Evolutionary conservation across 257 asterid genomes (phyloP), one percentile per base, ranked within the genome.

Genomic region (Verbena officinalis): DNA sequence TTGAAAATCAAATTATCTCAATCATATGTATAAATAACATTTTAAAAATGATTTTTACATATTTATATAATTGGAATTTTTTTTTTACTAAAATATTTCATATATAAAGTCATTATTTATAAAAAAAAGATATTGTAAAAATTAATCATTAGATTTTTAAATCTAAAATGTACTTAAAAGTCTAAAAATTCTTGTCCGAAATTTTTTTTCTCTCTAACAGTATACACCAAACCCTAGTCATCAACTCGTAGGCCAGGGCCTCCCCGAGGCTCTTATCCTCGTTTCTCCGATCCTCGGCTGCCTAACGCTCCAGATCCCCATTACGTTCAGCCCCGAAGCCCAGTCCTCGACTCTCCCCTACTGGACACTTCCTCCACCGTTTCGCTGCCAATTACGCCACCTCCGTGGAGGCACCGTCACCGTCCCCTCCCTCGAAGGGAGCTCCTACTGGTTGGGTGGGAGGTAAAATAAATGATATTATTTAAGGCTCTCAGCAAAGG

Each of bases 331-430:
- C 55, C 2, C 83, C 86, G 12, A 74, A 51, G 72, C 79, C 83
- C 24, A 23, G 50, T 39, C 19, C 72, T 5, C 76, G 81, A 0
- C 82, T 87, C 2, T 78, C 94, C 1, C 95, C 97, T 0, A 69
- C 71, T 1, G 96, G 96, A 0, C 85, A 77, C 69, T 80, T 91
- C 71, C 79, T 88, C 49, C 86, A 81, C 56, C 95, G 94, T 2
- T 31, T 60, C 62, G 93, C 83, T 11, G 73, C 81, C n/a, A 85
- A 84, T 0, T 91, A 88, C 80, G 77, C 97, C 16, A 82, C 93
- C 43, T 76, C 93, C 11, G 80, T 90, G 7, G 86, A 88, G 3
- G 74, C 96, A n/a, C 59, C n/a, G n/a, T n/a, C n/a, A n/a, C 83
- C 10, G 9, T n/a, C 91, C 4, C 55, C 82, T 30, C 73, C 84